Base-by-base conservation (phyloP, 148 eudicot species). In the Vaccinium macrocarpon region DNA sequence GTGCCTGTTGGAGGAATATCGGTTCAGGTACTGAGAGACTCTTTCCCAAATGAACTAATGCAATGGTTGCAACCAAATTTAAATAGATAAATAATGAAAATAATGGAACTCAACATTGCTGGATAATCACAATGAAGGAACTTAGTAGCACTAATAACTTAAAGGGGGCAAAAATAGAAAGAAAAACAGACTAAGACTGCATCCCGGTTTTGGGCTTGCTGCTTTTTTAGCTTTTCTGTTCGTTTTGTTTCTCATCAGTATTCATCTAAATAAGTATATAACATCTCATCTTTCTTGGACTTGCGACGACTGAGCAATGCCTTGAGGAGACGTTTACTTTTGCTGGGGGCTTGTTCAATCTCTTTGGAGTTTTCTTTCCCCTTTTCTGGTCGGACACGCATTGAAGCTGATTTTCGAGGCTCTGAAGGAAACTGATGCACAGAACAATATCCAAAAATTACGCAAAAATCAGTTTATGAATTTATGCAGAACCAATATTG, bases 281-380 rank as follows among this genome's bases (percentile, higher is more conserved):
- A 86, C 78, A 64, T 87, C 1, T 93, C 98, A 80, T 96, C 99
- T 88, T 93, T 96, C 92, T 90, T 96, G 8, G 94, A 91, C 89
- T 93, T 94, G 52, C 97, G 92, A 57, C 95, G 85, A 83, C 94
- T 95, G 61, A 96, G 98, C 92, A 94, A 88, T 5, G 99, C 83
- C 91, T 92, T 96, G 82, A 96, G 98, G n/a, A 96, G 89, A 53
- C 99, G 88, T 88, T 93, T 96, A 82, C 95, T 90, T 85, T 93
- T 96, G 91, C 95, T 92, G 27, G 96, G 93, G 79, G 87, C 79
- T 59, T 93, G 92, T n/a, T 95, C 92, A 2, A 82, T 77, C 72
- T 92, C 97, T 88, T 83, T 92, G 14, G 86, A 62, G 25, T 84
- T 88, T 51, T 85, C 91, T 88, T 85, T 90, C 9, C 85, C 91